Evolutionary conservation across 305 asterid species (phyloP), one percentile per base, ranked within the genome.

Genomic region (Solanum hybrid): DNA sequence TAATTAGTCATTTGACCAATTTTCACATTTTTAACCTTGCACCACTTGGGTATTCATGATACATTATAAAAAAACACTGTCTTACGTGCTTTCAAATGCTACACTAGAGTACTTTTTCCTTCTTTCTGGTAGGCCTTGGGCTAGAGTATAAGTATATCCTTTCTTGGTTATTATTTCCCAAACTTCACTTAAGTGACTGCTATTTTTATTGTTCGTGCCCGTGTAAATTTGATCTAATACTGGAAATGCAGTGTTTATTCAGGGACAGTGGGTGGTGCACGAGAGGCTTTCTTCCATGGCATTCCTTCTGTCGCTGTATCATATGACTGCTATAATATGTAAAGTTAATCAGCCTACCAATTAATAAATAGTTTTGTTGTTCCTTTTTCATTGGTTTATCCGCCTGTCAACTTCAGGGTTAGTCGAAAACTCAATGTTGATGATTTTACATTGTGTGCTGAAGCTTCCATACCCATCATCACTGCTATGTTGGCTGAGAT

Each of bases 181-280:
- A 34, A 17, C 82, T 40, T 40, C 51, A 40, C 51, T 34, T 9
- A 32, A 77, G 27, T 17, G 82, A n/a, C 17, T 78, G 84, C 17
- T 19, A 10, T 77, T 17, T 32, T 15, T 7, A 31, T 14, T 75
- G 38, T 31, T 31, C 24, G 22, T 32, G 14, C 81, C 80, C 19
- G 14, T 31, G 24, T 76, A 76, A 31, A 31, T 76, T 17, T 31
- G 22, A 40, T 40, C 36, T 90, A 7, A 7, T 9, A 1, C 85
- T 92, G 84, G 81, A 77, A 75, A 85, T 92, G 90, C 95, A 97
- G 99, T 85, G 90, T 93, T 90, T 96, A 96, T 92, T 97, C 99
- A 51, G 99, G 98, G 90, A 96, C 98, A 4, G 99, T 97, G 29
- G 99, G 95, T 60, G 99, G 99, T 92, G 99, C 99, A 32, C 95